phyloP scores from a whole-genome alignment of 306 rosid genomes.

The Quercus dentata region DNA sequence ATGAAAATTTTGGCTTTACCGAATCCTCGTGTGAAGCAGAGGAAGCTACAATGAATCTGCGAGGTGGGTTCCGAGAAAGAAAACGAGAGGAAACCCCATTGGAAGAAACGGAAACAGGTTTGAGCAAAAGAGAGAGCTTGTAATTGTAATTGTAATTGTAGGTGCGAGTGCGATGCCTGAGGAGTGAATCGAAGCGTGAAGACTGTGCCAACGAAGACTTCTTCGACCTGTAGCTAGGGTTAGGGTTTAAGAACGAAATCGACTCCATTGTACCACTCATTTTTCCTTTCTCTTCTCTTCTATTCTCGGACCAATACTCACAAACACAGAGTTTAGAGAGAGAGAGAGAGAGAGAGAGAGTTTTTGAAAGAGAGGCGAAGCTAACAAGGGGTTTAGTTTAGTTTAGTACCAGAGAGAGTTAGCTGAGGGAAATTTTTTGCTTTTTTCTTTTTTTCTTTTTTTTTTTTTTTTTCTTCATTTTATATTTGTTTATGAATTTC shows the following conservation, averaged over 20 bases:
- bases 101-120: slow-evolving; percentile 12
- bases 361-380: slow-evolving; percentile 28
- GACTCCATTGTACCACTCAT: slow-evolving; percentile 59
- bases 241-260: slow-evolving; percentile 59
- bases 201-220: slow-evolving; percentile 18
- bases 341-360: neutral
- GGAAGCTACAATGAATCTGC: slow-evolving; percentile 27
- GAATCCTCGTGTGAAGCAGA: slow-evolving; percentile 64
- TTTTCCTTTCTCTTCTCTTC: neutral
- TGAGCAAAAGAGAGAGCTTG: slow-evolving; percentile 22
- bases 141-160: neutral
- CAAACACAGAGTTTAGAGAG: neutral
- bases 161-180: slow-evolving; percentile 20
- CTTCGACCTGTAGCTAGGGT: slow-evolving; percentile 28
- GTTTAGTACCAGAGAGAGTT: too few species aligned
- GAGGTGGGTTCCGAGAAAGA: slow-evolving; percentile 28
- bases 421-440: too few species aligned
- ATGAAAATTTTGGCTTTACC: slow-evolving; percentile 33
- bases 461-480: too few species aligned
- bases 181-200: slow-evolving; percentile 43
- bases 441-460: too few species aligned
- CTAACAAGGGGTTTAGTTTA: neutral
- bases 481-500: too few species aligned
- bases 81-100: slow-evolving; percentile 21
- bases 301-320: too few species aligned